Conservation (phyloP, 352 stramenopile species). For the Pilasporangium apinafurcum region DNA sequence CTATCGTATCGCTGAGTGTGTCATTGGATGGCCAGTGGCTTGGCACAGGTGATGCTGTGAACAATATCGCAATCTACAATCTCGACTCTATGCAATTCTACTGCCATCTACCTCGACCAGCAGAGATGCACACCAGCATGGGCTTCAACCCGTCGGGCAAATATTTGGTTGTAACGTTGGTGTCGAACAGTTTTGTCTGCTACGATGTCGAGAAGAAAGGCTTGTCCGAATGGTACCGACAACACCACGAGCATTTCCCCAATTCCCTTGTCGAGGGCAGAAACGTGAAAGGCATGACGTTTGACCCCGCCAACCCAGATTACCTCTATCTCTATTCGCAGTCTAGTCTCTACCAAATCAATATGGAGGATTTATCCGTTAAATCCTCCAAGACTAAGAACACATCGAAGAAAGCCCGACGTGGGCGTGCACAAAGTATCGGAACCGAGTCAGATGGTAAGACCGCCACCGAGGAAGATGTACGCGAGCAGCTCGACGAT, state of each 20-base stretch:
- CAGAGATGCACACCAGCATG: conserved; percentile 75
- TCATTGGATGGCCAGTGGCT: conserved; percentile 82
- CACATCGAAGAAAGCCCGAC: conserved; percentile 36
- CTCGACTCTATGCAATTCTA: conserved; percentile 85
- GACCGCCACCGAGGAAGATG: conserved; percentile 47
- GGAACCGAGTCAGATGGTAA: conserved; percentile 56
- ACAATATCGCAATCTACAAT: conserved; percentile 78
- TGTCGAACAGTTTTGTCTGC: conserved; percentile 81
- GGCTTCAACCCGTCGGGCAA: conserved; percentile 71
- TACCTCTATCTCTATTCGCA: conserved; percentile 79
- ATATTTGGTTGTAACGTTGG: conserved; percentile 72
- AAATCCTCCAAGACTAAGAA: conserved; percentile 18
- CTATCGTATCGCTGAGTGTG: conserved; percentile 64
- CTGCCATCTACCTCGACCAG: conserved; percentile 49
- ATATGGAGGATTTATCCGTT: too few species aligned
- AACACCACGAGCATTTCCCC: conserved; percentile 60
- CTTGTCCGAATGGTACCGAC: conserved; percentile 63
- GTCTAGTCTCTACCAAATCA: conserved; percentile 76
- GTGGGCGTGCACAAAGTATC: conserved; percentile 42
- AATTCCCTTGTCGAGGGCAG: conserved; percentile 69
- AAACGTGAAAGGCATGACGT: conserved; percentile 76
- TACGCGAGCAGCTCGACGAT: conserved; percentile 55
- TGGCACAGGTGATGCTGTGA: conserved; percentile 50
- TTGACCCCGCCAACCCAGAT: conserved; percentile 70
- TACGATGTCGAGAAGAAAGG: conserved; percentile 83